Base-by-base conservation (phyloP, 2,329 filamentous ascomycete species). In the Parascedosporium putredinis region DNA sequence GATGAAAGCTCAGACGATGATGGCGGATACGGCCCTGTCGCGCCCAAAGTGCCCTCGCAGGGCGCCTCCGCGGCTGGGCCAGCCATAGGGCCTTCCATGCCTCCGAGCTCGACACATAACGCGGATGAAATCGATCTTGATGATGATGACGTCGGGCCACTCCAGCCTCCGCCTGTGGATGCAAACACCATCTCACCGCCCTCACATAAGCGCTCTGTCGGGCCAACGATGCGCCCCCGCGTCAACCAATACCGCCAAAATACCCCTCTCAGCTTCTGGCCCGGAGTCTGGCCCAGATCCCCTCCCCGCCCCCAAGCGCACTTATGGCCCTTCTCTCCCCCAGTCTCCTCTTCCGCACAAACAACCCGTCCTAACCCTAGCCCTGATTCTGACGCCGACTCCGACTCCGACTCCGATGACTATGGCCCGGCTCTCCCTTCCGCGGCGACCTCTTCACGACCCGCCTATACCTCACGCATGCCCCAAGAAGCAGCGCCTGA, bases 341-440 rank as follows among this genome's bases (percentile, higher is more conserved):
- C 3, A n/a, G n/a, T n/a, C 71, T 67, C 42, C 68, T 63, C 34
- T 29, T 43, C 57, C 38, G 54, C 64, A 38, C 60, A 64, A 51
- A 60, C 65, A n/a, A n/a, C n/a, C n/a, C n/a, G n/a, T n/a, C n/a
- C n/a, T n/a, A n/a, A n/a, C n/a, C n/a, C n/a, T n/a, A n/a, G n/a
- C n/a, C n/a, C n/a, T n/a, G n/a, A n/a, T n/a, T n/a, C n/a, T n/a
- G n/a, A n/a, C n/a, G n/a, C n/a, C 3, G 69, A 70, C 40, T 69
- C 66, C 5, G 67, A 70, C 50, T 66, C 65, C 9, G 73, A 75
- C 49, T 33, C 25, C 7, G 71, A 76, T 52, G 75, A 73, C 62
- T 84, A 78, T 62, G 79, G 79, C 1, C 80, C 80, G 10, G 70
- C 78, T 14, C 75, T 79, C 3, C 77, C 80, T 2, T 67, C 70